Base-by-base conservation (phyloP, 1,284 basidiomycete species). In the Termitomyces sp. region DNA sequence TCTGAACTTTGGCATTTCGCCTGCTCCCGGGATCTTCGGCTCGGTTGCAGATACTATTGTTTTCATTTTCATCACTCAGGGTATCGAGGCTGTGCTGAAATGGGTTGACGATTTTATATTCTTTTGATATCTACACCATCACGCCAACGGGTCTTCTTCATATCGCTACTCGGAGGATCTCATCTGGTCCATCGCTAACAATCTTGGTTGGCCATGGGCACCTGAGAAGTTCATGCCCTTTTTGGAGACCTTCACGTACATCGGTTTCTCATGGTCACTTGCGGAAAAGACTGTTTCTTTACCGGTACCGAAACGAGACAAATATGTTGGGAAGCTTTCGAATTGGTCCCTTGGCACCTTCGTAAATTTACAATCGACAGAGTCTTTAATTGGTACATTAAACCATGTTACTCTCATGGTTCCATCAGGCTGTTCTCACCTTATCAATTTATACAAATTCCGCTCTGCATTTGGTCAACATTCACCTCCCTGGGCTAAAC, bases 181-280 rank as follows among this genome's bases (percentile, higher is more conserved):
- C 14, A 57, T 65, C 2, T 62, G 62, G 52, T 64, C 4, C 0
- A 4, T 37, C 3, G 19, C 45, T 1, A 2, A 9, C 0, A 19
- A 46, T 2, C 9, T 46, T 0, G 45, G 45, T 2, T 46, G 64
- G 60, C 69, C 69, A 0, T 71, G 66, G 66, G 64, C 65, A 30
- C 52, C 39, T 0, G 58, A 59, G 0, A 72, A 72, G 52, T 62
- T 62, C 19, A 10, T 50, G 0, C 59, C 60, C 1, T 74, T 74
- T 53, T 50, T n/a, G n/a, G n/a, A n/a, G n/a, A n/a, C 58, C 1
- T 69, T 72, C 50, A 60, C 44, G 3, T 75, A 74, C 52, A 58
- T 74, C 0, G 72, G 74, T 10, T 74, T 75, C 53, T 7, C 60
- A 1, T 76, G 73, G 72, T 61, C 69, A 33, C 40, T 75, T 0